Evolutionary conservation across 306 rosid species (phyloP), one percentile per base, ranked within the genome.

Genomic region (Lathyrus oleraceus): DNA sequence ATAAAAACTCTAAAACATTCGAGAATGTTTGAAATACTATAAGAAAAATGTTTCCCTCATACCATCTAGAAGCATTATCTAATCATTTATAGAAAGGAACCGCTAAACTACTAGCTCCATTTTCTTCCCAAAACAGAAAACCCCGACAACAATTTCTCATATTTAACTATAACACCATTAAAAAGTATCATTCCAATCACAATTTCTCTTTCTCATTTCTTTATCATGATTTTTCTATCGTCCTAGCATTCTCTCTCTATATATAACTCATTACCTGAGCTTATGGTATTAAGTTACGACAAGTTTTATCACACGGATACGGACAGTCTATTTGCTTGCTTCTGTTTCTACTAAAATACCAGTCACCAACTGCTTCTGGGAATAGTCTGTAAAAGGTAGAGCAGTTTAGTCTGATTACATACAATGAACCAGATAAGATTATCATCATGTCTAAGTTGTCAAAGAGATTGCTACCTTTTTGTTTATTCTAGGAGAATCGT

Each of bases 341-440:
- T 54, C 10, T 71, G 64, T 75, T 81, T 77, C 96, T 84, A 61
- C 85, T 70, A 39, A 94, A 94, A 72, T 90, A 91, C 98, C 98
- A 94, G 77, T 88, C 96, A 43, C 98, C 97, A 53, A 94, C 96
- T 15, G 98, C 78, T 84, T 80, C 90, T 77, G 96, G 96, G 92
- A 76, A 91, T 94, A 25, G 91, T 87, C 98, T 93, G 83, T 35
- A 59, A 68, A 66, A 72, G 65, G 71, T 38, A 73, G 21, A 52
- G 10, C 12, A 67, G 30, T 48, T 76, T 5, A 40, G 1, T 38
- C 3, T 23, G 25, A 23, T 42, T 54, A 67, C 75, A 64, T 65
- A 57, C 44, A 45, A 59, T 4, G 5, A 42, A 40, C 32, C 30
- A 6, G 28, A 25, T 25, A 25, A 25, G 53, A 16, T 43, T 56